Evolutionary conservation across 2,329 filamentous ascomycete genomes (phyloP).

Genomic region (Calonectria naviculata): DNA sequence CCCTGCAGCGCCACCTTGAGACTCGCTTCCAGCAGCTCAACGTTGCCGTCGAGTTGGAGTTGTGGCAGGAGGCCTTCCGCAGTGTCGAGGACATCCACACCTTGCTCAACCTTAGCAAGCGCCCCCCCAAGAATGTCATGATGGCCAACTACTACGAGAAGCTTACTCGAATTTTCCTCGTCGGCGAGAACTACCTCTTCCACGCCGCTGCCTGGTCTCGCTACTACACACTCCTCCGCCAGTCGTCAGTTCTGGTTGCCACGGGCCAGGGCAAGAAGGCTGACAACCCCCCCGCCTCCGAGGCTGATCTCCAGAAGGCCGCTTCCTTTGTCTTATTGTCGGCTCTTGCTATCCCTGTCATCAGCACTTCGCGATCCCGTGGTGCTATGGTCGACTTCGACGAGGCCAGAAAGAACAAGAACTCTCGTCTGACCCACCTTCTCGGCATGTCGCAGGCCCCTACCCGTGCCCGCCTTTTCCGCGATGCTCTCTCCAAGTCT

Average conservation of each 20-base stretch:
- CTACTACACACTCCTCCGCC: constrained; percentile 95
- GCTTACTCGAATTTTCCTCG: constrained; percentile 96
- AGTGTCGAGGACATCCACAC: constrained; percentile 99
- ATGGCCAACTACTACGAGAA: constrained; percentile 99
- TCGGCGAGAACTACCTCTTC: constrained; percentile 99
- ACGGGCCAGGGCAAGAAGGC: constrained; percentile 90
- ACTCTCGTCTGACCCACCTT: constrained; percentile 94
- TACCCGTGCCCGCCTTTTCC: constrained; percentile 91
- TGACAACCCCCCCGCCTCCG: constrained; percentile 90
- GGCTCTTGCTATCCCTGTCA: constrained; percentile 97
- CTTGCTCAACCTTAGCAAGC: constrained; percentile 96
- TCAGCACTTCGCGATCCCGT: constrained; percentile 96
- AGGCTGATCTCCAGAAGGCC: constrained; percentile 91
- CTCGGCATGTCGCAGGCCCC: constrained; percentile 93
- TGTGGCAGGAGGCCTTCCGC: constrained; percentile 99
- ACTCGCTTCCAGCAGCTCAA: constrained; percentile 99
- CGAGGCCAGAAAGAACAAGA: constrained; percentile 98
- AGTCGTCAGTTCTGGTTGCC: constrained; percentile 85
- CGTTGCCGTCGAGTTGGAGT: constrained; percentile 95
- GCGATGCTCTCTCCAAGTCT: constrained; percentile 94
- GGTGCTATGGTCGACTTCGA: constrained; percentile 97
- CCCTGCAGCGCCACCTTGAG: constrained; percentile 95
- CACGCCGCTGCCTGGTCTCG: constrained; percentile 97
- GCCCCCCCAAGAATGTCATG: constrained; percentile 98
- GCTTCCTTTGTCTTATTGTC: constrained; percentile 96